Conservation (phyloP, 106 monocot species). For the Apostasia shenzhenica region DNA sequence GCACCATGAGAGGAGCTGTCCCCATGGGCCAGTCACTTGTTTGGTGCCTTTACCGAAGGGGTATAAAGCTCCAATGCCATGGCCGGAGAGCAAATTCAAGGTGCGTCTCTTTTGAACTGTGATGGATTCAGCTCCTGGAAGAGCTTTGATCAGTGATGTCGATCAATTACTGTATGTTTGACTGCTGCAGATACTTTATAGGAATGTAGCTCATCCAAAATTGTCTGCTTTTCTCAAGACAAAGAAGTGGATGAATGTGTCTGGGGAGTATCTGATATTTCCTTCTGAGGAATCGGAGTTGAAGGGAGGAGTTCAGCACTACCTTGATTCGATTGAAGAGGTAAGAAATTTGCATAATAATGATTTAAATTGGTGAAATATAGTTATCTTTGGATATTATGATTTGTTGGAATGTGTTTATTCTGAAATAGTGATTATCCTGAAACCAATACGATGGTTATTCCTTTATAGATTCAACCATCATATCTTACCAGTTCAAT, state of each 20-base stretch:
- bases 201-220: slow-evolving; percentile 76
- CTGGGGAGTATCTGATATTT: slow-evolving; percentile 55
- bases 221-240: slow-evolving; percentile 52
- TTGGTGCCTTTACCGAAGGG: slow-evolving; percentile 61
- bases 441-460: not conserved
- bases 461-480: not conserved
- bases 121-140: slow-evolving; percentile 1
- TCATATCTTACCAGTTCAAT: too few species aligned
- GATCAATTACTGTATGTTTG: slow-evolving; percentile 4
- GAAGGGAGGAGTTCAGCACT: slow-evolving; percentile 56
- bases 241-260: slow-evolving; percentile 58
- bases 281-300: slow-evolving; percentile 46
- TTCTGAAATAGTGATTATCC: not conserved
- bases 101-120: slow-evolving; percentile 15
- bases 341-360: slow-evolving; percentile 19
- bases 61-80: slow-evolving; percentile 44
- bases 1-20: slow-evolving; percentile 87
- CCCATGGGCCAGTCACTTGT: slow-evolving; percentile 42
- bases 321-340: slow-evolving; percentile 77
- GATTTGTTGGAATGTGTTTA: not conserved
- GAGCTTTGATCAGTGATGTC: not conserved
- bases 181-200: slow-evolving; percentile 61
- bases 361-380: too few species aligned
- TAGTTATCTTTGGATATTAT: too few species aligned
- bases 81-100: slow-evolving; percentile 87